Evolutionary conservation across 108 stramenopile species (phyloP).

Genomic region (Nitzschia sp.): DNA sequence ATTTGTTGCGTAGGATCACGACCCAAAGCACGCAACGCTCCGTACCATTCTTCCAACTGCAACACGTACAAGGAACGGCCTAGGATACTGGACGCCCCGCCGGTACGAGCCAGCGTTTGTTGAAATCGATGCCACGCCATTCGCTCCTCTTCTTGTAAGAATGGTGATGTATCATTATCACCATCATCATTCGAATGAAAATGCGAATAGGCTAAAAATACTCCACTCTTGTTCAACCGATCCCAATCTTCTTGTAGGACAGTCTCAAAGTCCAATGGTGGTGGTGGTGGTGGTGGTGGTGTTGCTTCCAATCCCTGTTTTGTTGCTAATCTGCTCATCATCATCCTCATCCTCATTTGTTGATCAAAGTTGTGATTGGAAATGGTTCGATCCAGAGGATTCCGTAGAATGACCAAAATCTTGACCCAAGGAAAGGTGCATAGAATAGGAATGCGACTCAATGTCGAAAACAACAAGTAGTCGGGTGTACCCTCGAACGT

Average conservation of each 20-base stretch:
- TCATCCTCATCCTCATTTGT: not conserved
- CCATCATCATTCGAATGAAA: not conserved
- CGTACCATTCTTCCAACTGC: slow-evolving; percentile 29
- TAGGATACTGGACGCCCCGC: not conserved
- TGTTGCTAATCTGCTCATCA: not conserved
- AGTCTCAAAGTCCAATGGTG: no score
- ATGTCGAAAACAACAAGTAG: slow-evolving; percentile 18
- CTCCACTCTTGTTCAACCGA: not conserved
- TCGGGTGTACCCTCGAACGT: slow-evolving; percentile 29
- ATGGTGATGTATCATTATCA: not conserved
- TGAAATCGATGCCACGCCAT: slow-evolving; percentile 29
- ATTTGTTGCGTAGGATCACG: slow-evolving; percentile 20
- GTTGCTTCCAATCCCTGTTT: no score
- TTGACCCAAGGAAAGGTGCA: slow-evolving; percentile 47
- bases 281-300: no score
- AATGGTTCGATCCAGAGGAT: slow-evolving; percentile 65
- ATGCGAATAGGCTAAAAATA: not conserved
- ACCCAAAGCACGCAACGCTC: slow-evolving; percentile 20
- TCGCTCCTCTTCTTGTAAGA: slow-evolving; percentile 7
- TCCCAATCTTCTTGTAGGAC: not conserved
- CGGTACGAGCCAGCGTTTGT: not conserved
- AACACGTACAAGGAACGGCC: slow-evolving; percentile 26
- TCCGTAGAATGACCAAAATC: slow-evolving; percentile 66
- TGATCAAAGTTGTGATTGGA: slow-evolving; percentile 66
- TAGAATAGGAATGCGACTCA: slow-evolving; percentile 6